These are phyloP conservation scores for Wickerhamomyces kurtzmanii DNA, from an alignment of 805 yeast species.

Conservation along the genomic window DNA sequence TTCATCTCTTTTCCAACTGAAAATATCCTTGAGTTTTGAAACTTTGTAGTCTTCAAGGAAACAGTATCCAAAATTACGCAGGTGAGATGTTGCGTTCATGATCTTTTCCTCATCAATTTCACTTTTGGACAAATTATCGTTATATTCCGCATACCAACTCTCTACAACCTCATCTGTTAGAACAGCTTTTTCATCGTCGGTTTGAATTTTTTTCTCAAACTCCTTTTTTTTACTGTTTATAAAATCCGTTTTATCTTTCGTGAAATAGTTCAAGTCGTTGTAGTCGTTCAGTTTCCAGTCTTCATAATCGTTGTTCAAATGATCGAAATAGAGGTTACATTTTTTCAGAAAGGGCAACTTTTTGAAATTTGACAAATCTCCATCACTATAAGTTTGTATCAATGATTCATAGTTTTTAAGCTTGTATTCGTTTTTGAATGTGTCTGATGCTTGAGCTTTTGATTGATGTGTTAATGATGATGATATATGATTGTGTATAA, in stretches of 20 bases:
- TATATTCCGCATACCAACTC: slow-evolving; percentile 7
- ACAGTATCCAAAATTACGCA: slow-evolving; percentile 14
- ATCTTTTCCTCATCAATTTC: slow-evolving; percentile 8
- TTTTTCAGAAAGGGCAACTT: slow-evolving; percentile 5
- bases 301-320: slow-evolving; percentile 2
- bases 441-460: too few species aligned
- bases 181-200: slow-evolving; percentile 3
- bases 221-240: slow-evolving; percentile 2
- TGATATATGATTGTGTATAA: too few species aligned
- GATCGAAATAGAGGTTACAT: slow-evolving; percentile 11
- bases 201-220: too few species aligned
- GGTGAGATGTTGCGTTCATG: slow-evolving; percentile 8
- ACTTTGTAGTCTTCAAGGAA: slow-evolving; percentile 7
- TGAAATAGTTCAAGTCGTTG: slow-evolving; percentile 11
- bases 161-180: slow-evolving; percentile 3
- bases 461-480: too few species aligned
- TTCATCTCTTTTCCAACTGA: too few species aligned
- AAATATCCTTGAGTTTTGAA: too few species aligned
- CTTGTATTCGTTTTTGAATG: too few species aligned
- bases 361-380: too few species aligned
- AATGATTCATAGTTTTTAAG: too few species aligned
- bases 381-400: too few species aligned
- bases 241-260: slow-evolving; percentile 9
- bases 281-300: slow-evolving; percentile 12
- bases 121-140: slow-evolving; percentile 3